Evolutionary conservation across 768 basidiomycete genomes (phyloP).

Genomic region (Kwoniella europaea): DNA sequence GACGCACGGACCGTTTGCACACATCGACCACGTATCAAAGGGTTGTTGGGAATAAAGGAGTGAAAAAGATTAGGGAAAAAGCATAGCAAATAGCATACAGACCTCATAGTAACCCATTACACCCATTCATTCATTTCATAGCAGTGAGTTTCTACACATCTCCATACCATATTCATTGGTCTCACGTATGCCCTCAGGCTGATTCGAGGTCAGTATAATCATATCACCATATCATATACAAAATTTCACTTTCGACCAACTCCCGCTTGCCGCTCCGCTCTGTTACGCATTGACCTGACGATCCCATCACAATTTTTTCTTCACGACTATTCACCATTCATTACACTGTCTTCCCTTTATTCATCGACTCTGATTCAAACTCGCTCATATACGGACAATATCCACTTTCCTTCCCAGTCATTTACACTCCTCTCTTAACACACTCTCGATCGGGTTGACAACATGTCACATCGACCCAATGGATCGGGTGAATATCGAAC

Average conservation of each 20-base stretch:
- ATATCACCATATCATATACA: too few species aligned
- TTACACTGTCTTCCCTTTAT: background rate
- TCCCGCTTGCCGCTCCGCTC: background rate
- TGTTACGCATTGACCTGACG: background rate
- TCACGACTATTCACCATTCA: background rate
- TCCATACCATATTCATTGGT: too few species aligned
- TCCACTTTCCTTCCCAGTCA: background rate
- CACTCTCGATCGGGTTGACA: background rate
- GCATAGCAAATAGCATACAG: background rate
- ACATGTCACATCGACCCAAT: constrained; percentile 23
- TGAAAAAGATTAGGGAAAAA: background rate
- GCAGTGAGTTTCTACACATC: background rate
- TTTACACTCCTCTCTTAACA: background rate
- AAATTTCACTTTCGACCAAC: background rate
- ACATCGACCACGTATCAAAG: constrained; percentile 4
- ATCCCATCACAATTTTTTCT: background rate
- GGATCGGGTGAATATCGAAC: constrained; percentile 18
- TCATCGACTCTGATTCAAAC: background rate
- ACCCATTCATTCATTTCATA: background rate
- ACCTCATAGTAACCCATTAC: background rate
- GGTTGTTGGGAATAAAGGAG: background rate
- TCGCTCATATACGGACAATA: background rate
- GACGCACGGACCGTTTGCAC: constrained; percentile 2
- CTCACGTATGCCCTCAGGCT: background rate
- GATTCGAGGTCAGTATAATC: background rate